Base-by-base conservation (phyloP, 306 rosid genomes). In the Casuarina glauca region DNA sequence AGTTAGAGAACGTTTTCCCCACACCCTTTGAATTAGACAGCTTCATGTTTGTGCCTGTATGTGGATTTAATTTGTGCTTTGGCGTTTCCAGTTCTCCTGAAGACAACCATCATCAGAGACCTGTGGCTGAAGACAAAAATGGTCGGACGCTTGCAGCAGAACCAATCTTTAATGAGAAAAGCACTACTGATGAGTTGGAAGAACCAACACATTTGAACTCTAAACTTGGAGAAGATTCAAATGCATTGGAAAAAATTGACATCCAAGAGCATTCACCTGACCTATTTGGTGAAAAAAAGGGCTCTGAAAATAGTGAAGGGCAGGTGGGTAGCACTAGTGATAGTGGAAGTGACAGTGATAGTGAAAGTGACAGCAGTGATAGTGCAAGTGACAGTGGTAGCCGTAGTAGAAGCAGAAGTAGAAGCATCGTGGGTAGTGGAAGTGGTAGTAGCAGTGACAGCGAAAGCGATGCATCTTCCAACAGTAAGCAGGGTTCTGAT, bases 401-500 rank as follows among this genome's bases (percentile, higher is more conserved):
- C 83, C 93, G 77, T 76, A 92, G 98, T 75, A 90, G 87, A 82
- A 90, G 97, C 86, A 84, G 85, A 84, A 91, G 97, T 58, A 85
- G 74, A 82, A 94, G 98, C 79, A 96, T 94, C 5, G 79, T 82
- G 61, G 91, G 90, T 76, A 86, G 91, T 51, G 90, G 89, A 82
- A 92, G 96, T 76, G 93, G 88, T 78, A 94, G 97, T 82, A 93
- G 95, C 64, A 91, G 94, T 62, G 98, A 95, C 78, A 93, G 98
- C 74, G 99, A 93, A 83, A 96, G 96, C 45, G 99, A 93, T 39
- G 89, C 89, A 43, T 91, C 99, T 79, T 88, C 96, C 72, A 96
- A 91, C 80, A 90, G 99, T 85, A 87, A 91, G 84, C 90, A 90
- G 81, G 99, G 83, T 77, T 91, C 97, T 77, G 99, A 96, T 72